phyloP scores from a whole-genome alignment of 2,329 filamentous ascomycete species.

The Penicillium sp. region DNA sequence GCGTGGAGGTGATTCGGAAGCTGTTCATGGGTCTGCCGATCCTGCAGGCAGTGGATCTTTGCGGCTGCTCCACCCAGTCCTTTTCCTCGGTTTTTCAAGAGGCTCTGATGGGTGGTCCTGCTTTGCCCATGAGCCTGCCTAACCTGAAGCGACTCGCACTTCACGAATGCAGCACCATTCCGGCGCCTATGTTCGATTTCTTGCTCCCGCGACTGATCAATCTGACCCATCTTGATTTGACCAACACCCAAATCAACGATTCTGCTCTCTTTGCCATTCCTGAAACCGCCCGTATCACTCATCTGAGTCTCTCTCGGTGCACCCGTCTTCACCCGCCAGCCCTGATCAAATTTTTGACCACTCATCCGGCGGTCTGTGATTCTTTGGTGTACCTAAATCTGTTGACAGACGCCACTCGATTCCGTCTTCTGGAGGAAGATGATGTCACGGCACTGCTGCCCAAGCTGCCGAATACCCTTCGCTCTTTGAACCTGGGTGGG shows the following conservation, averaged over 20 bases:
- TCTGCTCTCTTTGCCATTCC: slow-evolving; percentile 70
- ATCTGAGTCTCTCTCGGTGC: slow-evolving; percentile 77
- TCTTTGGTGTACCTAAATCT: slow-evolving; percentile 71
- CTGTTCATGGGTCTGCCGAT: slow-evolving; percentile 66
- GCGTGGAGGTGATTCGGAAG: slow-evolving; percentile 66
- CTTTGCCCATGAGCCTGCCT: slow-evolving; percentile 55
- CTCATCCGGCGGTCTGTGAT: slow-evolving; percentile 67
- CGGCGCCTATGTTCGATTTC: slow-evolving; percentile 65
- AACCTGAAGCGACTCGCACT: slow-evolving; percentile 68
- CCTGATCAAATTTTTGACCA: slow-evolving; percentile 69
- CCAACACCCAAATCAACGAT: slow-evolving; percentile 74
- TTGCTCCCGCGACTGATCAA: slow-evolving; percentile 69
- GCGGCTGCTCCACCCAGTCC: slow-evolving; percentile 66
- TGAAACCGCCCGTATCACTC: slow-evolving; percentile 68
- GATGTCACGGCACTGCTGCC: slow-evolving; percentile 67
- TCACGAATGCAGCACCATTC: slow-evolving; percentile 74
- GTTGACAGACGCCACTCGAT: slow-evolving; percentile 68
- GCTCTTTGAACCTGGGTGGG: slow-evolving; percentile 74
- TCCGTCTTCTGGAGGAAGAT: slow-evolving; percentile 67
- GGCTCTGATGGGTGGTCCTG: slow-evolving; percentile 48
- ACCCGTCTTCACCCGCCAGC: slow-evolving; percentile 64
- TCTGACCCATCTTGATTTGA: slow-evolving; percentile 77
- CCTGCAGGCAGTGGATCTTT: slow-evolving; percentile 72
- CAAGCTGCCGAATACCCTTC: slow-evolving; percentile 64
- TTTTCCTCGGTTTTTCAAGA: slow-evolving; percentile 68